Evolutionary conservation across 805 yeast genomes (phyloP), one percentile per base, ranked within the genome.

Genomic region (Blastobotrys terrestris): DNA sequence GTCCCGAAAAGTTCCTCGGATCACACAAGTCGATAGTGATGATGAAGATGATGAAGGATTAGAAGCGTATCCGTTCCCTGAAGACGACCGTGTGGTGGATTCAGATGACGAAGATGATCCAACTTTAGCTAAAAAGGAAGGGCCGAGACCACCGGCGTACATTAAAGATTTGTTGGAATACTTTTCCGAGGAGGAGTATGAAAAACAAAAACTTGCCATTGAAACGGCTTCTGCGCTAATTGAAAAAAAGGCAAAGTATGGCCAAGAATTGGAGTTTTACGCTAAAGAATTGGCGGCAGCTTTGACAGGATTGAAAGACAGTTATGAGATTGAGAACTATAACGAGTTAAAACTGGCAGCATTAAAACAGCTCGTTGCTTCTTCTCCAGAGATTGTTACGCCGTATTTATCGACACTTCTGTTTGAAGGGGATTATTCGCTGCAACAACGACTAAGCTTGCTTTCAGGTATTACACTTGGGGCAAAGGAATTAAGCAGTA

Each of bases 401-500:
- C 61, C 65, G 7, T 59, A 68, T 4, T 60, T 72, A 4, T 67
- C 78, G 42, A 63, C 72, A 22, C 65, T 83, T 15, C 69, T 90
- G 15, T 70, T 80, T 39, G 73, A 77, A 0, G 90, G 91, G 0
- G 99, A 92, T 62, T 80, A 85, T 56, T 88, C 96, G 0, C 65
- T 94, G 16, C 94, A 86, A 55, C 91, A 84, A 55, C 68, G 98
- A 47, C 73, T 91, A 69, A 69, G 79, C 26, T 72, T 91, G 6
- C 66, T 94, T 16, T 79, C 91, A 3, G 71, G 87, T 0, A 63
- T 88, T 11, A 84, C 91, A 0, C 68, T 90, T 20, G 79, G 87
- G 2, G 88, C 90, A 0, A 68, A 96, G 55, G 89, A 86, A 57
- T 71, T 90, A 7, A 72, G 85, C 44, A 92, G 90, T 0, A 65